phyloP scores from a whole-genome alignment of 106 monocot species.

The Dactylorhiza incarnata region DNA sequence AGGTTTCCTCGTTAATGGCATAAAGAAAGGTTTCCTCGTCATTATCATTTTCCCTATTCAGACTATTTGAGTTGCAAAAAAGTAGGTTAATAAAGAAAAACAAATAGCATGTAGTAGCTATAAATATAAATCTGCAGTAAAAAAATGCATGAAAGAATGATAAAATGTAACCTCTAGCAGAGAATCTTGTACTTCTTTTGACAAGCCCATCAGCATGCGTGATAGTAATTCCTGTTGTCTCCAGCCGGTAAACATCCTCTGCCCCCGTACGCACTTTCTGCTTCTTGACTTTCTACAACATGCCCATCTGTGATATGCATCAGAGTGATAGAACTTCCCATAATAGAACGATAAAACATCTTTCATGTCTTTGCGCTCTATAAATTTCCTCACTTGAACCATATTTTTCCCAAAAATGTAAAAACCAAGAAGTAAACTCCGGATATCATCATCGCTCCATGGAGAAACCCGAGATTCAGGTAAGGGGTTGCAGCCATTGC shows the following conservation, averaged over 20 bases:
- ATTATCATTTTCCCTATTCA: not conserved
- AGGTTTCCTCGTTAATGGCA: no score
- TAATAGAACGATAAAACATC: conserved; percentile 76
- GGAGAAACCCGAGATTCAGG: conserved; percentile 27
- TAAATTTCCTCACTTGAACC: conserved; percentile 38
- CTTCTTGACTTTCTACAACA: conserved; percentile 53
- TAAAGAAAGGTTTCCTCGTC: not conserved
- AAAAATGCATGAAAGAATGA: not conserved
- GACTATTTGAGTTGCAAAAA: not conserved
- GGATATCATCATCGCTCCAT: conserved; percentile 48
- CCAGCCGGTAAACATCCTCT: conserved; percentile 71
- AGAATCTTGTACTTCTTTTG: conserved; percentile 29
- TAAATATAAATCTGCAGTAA: not conserved
- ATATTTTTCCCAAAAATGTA: conserved; percentile 89
- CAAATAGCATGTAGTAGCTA: not conserved
- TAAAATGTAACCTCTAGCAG: conserved; percentile 45
- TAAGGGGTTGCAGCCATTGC: conserved; percentile 19
- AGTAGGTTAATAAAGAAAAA: not conserved
- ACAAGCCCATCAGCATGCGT: not conserved
- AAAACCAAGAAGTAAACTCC: conserved; percentile 77
- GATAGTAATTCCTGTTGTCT: conserved; percentile 71
- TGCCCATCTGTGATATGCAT: conserved; percentile 68
- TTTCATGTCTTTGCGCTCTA: conserved; percentile 50
- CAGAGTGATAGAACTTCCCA: conserved; percentile 72
- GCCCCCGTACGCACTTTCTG: conserved; percentile 54